Evolutionary conservation across 768 basidiomycete genomes (phyloP), one percentile per base, ranked within the genome.

Genomic region (Tylopilus sp.): DNA sequence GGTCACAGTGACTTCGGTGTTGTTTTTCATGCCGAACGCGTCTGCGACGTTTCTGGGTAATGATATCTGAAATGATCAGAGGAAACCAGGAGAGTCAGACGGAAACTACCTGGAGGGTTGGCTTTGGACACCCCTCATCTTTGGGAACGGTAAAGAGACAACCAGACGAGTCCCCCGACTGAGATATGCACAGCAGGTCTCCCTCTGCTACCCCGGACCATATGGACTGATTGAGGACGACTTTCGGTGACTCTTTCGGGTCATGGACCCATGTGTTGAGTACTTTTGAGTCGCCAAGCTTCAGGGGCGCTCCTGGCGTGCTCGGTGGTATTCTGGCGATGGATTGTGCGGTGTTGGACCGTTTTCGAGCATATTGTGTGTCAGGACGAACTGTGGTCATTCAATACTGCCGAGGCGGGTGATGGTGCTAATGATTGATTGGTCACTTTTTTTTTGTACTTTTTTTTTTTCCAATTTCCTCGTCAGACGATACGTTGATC

Each of bases 121-220:
- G 79, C 58, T 83, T 85, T 6, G 75, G 51, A 48, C 70, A 74
- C 13, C 74, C 72, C 52, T 90, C 88, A 44, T 89, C 83, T 56
- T 74, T 80, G 18, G 80, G 79, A 11, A 85, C 85, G 11, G 78
- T 75, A 64, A 91, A 90, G 31, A 91, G 71, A 77, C 86, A 59
- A 59, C 79, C 63, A 20, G 71, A 67, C 11, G 63, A 56, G 41
- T 71, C 73, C 7, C 75, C 75, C 22, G 76, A 64, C 43, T 71
- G 71, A 47, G 71, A 70, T 41, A 91, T 79, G 48, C 79, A 76
- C 38, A 92, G 61, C 62, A 89, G 70, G 59, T 92, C 90, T 8
- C 88, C 91, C 57, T 87, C 85, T 40, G 75, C 72, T 28, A 90
- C 85, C 3, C 91, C 91, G 6, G 87, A 86, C 85, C 87, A 90